A percentile compares a stretch with the other conserved stretches of the same genome.
phyloP scores from a whole-genome alignment of 1,284 basidiomycete genomes.

The Austroboletus niveus region DNA sequence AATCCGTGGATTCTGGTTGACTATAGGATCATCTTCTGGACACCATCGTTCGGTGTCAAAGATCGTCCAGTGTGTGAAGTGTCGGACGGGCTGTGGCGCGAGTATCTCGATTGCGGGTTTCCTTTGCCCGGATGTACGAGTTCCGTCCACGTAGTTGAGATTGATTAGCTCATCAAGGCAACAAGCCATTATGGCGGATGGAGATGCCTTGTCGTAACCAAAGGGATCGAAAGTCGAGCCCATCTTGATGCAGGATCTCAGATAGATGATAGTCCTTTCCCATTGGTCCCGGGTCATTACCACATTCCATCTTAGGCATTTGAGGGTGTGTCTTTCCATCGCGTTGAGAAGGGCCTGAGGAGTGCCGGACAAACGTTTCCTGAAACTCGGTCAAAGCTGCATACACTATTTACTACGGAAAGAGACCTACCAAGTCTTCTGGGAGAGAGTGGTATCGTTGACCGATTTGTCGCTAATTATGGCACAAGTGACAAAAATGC shows the following conservation, averaged over 20 bases:
- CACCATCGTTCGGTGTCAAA: constrained; percentile 27
- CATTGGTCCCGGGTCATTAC: constrained; percentile 25
- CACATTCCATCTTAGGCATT: constrained; percentile 29
- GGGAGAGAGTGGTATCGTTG: constrained; percentile 48
- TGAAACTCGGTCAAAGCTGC: constrained; percentile 14
- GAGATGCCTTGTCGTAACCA: constrained; percentile 15
- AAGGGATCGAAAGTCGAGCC: constrained; percentile 30
- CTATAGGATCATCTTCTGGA: constrained; percentile 31
- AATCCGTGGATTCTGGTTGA: constrained; percentile 29
- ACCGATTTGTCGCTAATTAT: constrained; percentile 57
- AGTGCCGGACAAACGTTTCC: constrained; percentile 31
- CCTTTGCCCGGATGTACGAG: not conserved
- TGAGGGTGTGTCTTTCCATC: constrained; percentile 30
- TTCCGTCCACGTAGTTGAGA: constrained; percentile 4
- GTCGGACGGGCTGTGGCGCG: constrained; percentile 16
- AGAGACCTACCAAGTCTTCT: constrained; percentile 41
- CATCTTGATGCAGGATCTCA: constrained; percentile 32
- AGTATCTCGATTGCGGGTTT: constrained; percentile 5
- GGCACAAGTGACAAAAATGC: constrained; percentile 45
- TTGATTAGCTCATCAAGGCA: constrained; percentile 25
- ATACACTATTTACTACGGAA: not conserved
- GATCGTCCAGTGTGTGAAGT: constrained; percentile 10
- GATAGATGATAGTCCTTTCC: constrained; percentile 23
- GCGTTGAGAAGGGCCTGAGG: constrained; percentile 29
- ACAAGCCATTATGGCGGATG: constrained; percentile 18